Evolutionary conservation across 352 stramenopile genomes (phyloP), one percentile per base, ranked within the genome.

Genomic region (Peronospora tabacina): DNA sequence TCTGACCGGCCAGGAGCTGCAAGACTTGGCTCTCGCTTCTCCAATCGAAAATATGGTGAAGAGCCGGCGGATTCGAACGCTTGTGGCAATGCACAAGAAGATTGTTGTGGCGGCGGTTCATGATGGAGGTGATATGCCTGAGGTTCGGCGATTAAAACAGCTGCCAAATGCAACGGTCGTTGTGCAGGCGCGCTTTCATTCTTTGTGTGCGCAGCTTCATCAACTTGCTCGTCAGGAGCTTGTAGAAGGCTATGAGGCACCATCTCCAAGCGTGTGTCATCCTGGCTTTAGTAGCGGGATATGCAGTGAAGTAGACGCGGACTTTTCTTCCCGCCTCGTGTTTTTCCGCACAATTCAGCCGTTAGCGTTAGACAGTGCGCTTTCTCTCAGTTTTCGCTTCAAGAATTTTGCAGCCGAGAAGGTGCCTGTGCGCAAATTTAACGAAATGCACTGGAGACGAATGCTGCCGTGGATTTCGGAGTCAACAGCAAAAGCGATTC

Each of bases 381-480:
- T 90, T n/a, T 90, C 79, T 9, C 54, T 93, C 20, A 85, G 71
- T 49, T 89, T 87, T 44, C 75, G 79, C 16, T 93, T 93, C 44
- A 63, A 73, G 40, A 85, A 82, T 19, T 87, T 90, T 33, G 34
- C 54, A 0, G 75, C 70, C 5, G 52, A 28, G 20, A 70, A 87
- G 38, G 68, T 93, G 26, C 74, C 76, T 44, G 74, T 85, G 8
- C 61, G 64, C n/a, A 90, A 88, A 56, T 90, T 90, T 44, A 89
- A 90, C 29, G 55, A 72, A 20, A 89, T 89, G 74, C 82, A 93
- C 58, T 93, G 82, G 82, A 75, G 64, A 52, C 82, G 82, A 24
- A 90, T 90, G 79, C 49, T 93, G 24, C 82, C 82, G 24, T 91
- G 76, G 80, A 72, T 90, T 49, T 75, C 75, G 1, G 73, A 86